Evolutionary conservation across 441 rosid genomes (phyloP), one percentile per base, ranked within the genome.

Genomic region (Metrosideros polymorpha): DNA sequence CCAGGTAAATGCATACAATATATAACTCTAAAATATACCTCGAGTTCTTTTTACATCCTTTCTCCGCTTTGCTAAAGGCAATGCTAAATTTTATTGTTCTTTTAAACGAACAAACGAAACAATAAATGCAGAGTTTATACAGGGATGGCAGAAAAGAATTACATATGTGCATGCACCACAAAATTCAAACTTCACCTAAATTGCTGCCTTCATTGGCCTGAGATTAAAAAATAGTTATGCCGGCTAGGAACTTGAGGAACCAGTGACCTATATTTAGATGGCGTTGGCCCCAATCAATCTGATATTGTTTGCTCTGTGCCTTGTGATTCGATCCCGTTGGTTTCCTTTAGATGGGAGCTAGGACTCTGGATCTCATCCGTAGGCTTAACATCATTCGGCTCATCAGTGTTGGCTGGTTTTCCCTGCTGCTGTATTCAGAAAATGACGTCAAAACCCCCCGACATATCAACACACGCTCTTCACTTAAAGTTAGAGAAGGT

Each of bases 361-460:
- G 89, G 88, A 84, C 42, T 89, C 59, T 84, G 88, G 53, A 54
- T 87, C 89, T 90, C 91, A 14, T 54, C 84, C 12, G 91, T 57
- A 57, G 91, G 55, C 87, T 92, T 95, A 82, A 56, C 92, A 30
- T 90, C 89, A 42, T 71, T 86, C 27, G 86, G 61, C 71, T 82
- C 92, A 12, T 91, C 95, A n/a, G 22, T 85, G 83, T 66, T 88
- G 29, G 83, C 27, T 9, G 94, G 85, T 79, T 93, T 94, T 19
- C 90, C 95, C 94, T 93, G 92, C 75, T 50, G 84, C 82, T 22
- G 18, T 53, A 66, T 83, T 59, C 47, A 59, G 49, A 9, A 77
- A 87, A 56, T 82, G 47, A 4, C 32, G 29, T 85, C 19, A 66
- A 32, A 85, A 25, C 29, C 43, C 83, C 79, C 6, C n/a, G n/a